phyloP scores from a whole-genome alignment of 2,329 filamentous ascomycete genomes.

The Kalmusia sp. region DNA sequence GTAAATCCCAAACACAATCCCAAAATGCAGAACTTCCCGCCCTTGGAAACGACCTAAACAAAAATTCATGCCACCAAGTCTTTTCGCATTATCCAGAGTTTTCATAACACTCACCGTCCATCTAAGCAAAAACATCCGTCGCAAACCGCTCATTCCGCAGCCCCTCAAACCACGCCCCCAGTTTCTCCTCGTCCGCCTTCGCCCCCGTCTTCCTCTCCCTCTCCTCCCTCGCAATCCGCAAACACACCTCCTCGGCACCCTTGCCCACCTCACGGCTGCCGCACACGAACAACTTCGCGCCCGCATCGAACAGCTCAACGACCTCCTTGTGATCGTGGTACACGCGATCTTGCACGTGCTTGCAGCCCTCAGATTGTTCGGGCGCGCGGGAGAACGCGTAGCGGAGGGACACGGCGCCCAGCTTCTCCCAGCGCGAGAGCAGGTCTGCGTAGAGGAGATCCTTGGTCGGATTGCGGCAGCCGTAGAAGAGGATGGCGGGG shows the following conservation, averaged over 20 bases:
- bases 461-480: slow-evolving; percentile 62
- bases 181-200: slow-evolving; percentile 47
- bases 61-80: too few relatives aligned
- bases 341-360: slow-evolving; percentile 62
- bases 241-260: slow-evolving; percentile 50
- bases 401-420: slow-evolving; percentile 67
- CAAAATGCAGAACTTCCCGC: too few relatives aligned
- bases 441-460: slow-evolving; percentile 69
- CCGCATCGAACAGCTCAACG: slow-evolving; percentile 53
- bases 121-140: slow-evolving; percentile 53
- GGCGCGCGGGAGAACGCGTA: slow-evolving; percentile 64
- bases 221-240: slow-evolving; percentile 53
- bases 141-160: slow-evolving; percentile 56
- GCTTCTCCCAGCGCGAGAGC: slow-evolving; percentile 64
- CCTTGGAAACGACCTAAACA: too few relatives aligned
- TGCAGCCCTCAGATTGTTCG: slow-evolving; percentile 55
- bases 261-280: slow-evolving; percentile 61
- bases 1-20: too few relatives aligned
- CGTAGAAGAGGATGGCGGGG: slow-evolving; percentile 70
- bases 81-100: neutral
- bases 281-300: slow-evolving; percentile 69
- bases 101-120: neutral
- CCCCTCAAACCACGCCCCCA: slow-evolving; percentile 54
- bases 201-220: slow-evolving; percentile 45
- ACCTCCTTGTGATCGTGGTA: slow-evolving; percentile 56